Percentiles rank a stretch among this genome's conserved stretches.
Evolutionary conservation across 2,329 filamentous ascomycete genomes (phyloP).

Genomic region (Beauveria asiatica): DNA sequence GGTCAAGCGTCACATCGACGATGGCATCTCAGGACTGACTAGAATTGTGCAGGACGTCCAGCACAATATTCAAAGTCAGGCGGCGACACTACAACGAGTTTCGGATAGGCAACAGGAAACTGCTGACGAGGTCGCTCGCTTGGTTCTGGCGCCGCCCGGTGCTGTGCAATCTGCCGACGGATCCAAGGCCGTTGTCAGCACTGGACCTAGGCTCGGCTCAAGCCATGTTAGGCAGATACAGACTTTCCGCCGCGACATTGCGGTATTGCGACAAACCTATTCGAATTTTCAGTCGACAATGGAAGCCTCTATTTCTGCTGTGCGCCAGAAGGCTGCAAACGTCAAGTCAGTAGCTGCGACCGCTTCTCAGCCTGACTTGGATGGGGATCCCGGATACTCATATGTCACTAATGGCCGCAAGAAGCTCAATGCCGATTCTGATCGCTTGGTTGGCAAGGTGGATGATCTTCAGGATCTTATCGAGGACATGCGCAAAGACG

Average conservation of each 20-base stretch:
- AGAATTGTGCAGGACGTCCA: constrained; percentile 80
- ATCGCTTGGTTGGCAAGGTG: constrained; percentile 82
- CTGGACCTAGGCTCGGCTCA: constrained; percentile 39
- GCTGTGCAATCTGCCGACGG: constrained; percentile 35
- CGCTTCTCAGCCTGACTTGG: constrained; percentile 59
- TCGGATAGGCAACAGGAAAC: constrained; percentile 87
- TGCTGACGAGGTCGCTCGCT: constrained; percentile 70
- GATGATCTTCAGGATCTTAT: constrained; percentile 97
- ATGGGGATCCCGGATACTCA: constrained; percentile 70
- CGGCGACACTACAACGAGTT: constrained; percentile 72
- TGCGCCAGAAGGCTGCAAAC: constrained; percentile 71
- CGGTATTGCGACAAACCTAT: constrained; percentile 87
- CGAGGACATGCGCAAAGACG: constrained; percentile 94
- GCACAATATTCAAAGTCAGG: constrained; percentile 75
- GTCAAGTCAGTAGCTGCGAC: constrained; percentile 71
- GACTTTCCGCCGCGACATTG: constrained; percentile 75
- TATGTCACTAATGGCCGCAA: constrained; percentile 87
- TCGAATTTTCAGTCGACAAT: constrained; percentile 85
- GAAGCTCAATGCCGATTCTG: constrained; percentile 75
- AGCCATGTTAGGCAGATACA: constrained; percentile 71
- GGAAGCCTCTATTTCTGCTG: constrained; percentile 73
- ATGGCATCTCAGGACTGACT: constrained; percentile 73
- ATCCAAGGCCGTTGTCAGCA: constrained; percentile 24
- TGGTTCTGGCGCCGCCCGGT: constrained; percentile 39
- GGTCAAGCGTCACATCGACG: constrained; percentile 92